Evolutionary conservation across 2,329 filamentous ascomycete genomes (phyloP), one percentile per base, ranked within the genome.

Genomic region (Eutypella sp.): DNA sequence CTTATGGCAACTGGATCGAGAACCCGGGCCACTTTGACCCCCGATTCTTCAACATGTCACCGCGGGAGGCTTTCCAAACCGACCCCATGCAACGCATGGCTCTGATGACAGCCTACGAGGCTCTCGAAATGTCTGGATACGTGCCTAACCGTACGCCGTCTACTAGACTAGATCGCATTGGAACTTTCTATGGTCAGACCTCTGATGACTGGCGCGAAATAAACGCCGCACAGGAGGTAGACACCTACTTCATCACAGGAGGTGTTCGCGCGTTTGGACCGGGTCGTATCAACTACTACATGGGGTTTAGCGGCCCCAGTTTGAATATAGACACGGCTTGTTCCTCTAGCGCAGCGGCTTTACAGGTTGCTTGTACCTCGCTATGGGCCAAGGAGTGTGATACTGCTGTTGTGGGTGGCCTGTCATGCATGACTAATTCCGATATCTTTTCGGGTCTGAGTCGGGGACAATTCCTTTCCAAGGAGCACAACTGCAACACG

Each of bases 11-110:
- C 68, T 90, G 72, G 70, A 76, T 89, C 53, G 81, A 89, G 50
- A 78, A 89, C 50, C 86, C 87, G 0, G 85, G 85, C 45, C 72
- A 85, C 40, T 92, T 92, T 58, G 87, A 92, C 57, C 83, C 85
- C n/a, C 75, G 84, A 1, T 91, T 92, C 68, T 92, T 92, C 77
- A 89, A 89, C 66, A 90, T 92, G 83, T 90, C 86, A 29, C 86
- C 87, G 5, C 80, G 85, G 55, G 87, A 92, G 66, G 88, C 88
- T 23, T 79, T 81, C 42, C 85, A 90, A 60, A 89, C 85, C 1
- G 87, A 92, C 61, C 88, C 88, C 0, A 89, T 89, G 78, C 87
- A 89, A 62, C 78, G 88, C 56, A 74, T 91, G 54, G 84, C 85
- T 3, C 69, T 93, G 19, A 79, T 84, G 8, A 89, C 87, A 3